These are phyloP conservation scores for Theileria orientalis DNA, from an alignment of 169 alveolate species.

Conservation along the genomic window DNA sequence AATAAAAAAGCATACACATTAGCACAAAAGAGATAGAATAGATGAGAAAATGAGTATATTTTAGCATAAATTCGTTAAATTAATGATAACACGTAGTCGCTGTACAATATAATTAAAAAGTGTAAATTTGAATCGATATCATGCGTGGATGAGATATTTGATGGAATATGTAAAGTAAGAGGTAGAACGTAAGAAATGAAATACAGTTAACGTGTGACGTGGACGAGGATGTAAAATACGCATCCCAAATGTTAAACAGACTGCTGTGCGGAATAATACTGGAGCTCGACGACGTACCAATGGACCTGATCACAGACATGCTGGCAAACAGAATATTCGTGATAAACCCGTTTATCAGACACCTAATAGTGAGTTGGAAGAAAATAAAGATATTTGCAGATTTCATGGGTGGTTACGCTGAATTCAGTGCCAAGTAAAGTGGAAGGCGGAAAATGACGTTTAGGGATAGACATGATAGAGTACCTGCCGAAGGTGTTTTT, in stretches of 20 bases:
- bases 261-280: constrained; percentile 67
- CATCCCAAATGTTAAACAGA: constrained; percentile 67
- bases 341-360: constrained; percentile 59
- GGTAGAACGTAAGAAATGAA: background rate
- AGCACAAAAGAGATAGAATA: background rate
- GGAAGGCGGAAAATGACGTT: background rate
- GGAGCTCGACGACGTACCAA: constrained; percentile 57
- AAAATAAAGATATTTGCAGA: background rate
- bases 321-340: constrained; percentile 47
- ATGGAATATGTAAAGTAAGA: constrained; percentile 67
- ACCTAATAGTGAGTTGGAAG: constrained; percentile 21
- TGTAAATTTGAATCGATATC: constrained; percentile 38
- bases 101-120: constrained; percentile 68
- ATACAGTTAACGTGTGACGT: constrained; percentile 66
- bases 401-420: constrained; percentile 59
- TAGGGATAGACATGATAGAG: constrained; percentile 46
- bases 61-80: background rate
- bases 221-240: constrained; percentile 73
- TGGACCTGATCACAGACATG: constrained; percentile 35
- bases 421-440: constrained; percentile 49
- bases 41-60: background rate
- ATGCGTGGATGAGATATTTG: constrained; percentile 66
- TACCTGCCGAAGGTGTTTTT: constrained; percentile 53
- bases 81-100: constrained; percentile 50
- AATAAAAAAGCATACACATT: background rate